Evolutionary conservation across 1,139 yeast species (phyloP), one percentile per base, ranked within the genome.

Genomic region (Lodderomyces oxycetoniae): DNA sequence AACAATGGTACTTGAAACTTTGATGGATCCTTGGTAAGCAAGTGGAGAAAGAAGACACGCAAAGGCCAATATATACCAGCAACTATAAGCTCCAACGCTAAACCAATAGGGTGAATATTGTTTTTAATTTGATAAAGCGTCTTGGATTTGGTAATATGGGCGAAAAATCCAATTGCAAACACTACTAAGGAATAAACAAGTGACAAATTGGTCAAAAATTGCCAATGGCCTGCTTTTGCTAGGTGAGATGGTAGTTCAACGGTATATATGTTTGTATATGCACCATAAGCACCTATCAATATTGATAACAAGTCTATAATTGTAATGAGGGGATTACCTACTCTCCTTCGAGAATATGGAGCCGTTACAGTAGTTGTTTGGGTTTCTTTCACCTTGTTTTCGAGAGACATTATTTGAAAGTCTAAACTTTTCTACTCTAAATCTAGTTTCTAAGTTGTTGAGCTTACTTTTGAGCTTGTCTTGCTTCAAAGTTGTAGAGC

Each of bases 51-150:
- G 46, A 75, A 73, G 6, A 80, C 39, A 40, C 79, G 58, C 43
- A 80, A 63, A 0, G 80, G 77, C 88, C 89, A 81, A 52, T 81
- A 81, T 6, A 80, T 73, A 3, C 59, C 28, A 0, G 84, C 67
- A 11, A 81, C 85, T 20, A 80, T 64, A 10, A 71, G 59, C 49
- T 80, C 88, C 17, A 77, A 50, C 0, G 77, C 74, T 36, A 78
- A 57, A 0, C 77, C 75, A 30, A 75, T 48, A 1, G 84, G 73
- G 42, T 71, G 75, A 11, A 71, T 31, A 31, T 52, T 47, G 36
- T 65, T 63, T 41, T 72, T 71, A 22, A 62, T 11, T 4, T 42
- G 30, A 37, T 55, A 62, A 13, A 61, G 38, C 8, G 21, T 23
- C 4, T 37, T 41, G 17, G 56, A 61, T 35, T 40, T 42, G 19